Conservation (phyloP, 192 early-diverging fungal species). For the Geosiphon pyriformis region DNA sequence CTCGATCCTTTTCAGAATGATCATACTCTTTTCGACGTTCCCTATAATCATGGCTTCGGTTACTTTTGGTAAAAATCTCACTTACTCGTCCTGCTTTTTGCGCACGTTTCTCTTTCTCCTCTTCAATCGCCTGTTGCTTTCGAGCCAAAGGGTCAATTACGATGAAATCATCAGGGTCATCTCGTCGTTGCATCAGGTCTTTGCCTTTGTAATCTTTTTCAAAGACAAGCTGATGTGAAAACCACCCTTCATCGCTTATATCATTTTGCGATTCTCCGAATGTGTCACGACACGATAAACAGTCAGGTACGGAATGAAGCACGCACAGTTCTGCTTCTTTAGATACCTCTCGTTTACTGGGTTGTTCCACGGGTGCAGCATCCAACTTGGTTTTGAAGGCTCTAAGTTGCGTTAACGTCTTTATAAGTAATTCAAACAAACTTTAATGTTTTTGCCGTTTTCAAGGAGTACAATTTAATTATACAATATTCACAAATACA, state of each 20-base stretch:
- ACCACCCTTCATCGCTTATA: constrained; percentile 61
- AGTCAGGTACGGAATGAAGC: constrained; percentile 64
- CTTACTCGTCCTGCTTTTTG: constrained; percentile 9
- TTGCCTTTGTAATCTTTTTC: constrained; percentile 61
- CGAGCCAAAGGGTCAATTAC: constrained; percentile 59
- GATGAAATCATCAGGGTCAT: constrained; percentile 58
- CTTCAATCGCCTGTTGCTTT: constrained; percentile 31
- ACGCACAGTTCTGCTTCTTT: constrained; percentile 45
- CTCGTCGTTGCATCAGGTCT: constrained; percentile 47
- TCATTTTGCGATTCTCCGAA: constrained; percentile 40
- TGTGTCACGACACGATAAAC: constrained; percentile 62
- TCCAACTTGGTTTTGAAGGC: constrained; percentile 52
- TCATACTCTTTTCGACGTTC: constrained; percentile 25
- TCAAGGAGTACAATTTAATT: too few relatives aligned
- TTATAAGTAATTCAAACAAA: constrained; percentile 5
- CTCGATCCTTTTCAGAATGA: constrained; percentile 27
- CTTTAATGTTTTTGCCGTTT: too few relatives aligned
- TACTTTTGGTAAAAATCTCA: not conserved
- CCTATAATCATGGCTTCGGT: constrained; percentile 18
- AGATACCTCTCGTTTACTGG: constrained; percentile 17
- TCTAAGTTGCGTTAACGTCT: constrained; percentile 47
- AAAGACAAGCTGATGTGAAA: constrained; percentile 72
- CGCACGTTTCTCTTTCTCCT: constrained; percentile 18
- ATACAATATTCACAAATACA: constrained; percentile 5
- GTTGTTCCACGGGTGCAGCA: constrained; percentile 11